Conservation (phyloP, 345 rosid genomes). For the Toxicodendron radicans region DNA sequence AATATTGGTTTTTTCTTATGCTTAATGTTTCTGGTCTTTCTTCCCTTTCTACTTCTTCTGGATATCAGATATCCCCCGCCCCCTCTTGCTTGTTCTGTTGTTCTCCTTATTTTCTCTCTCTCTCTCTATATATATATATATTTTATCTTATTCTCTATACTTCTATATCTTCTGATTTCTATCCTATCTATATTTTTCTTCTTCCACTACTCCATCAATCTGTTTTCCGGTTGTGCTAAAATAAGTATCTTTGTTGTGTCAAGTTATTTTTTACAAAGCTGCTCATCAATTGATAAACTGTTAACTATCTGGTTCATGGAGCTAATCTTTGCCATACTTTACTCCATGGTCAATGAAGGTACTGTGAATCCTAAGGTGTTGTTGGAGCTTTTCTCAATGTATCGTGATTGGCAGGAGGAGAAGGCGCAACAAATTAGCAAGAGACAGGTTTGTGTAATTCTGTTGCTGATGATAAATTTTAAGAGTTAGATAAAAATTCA, state of each 20-base stretch:
- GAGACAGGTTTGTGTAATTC: constrained; percentile 53
- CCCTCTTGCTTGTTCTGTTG: too few species aligned
- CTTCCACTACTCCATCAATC: background rate
- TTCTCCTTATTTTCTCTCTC: too few species aligned
- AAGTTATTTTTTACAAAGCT: background rate
- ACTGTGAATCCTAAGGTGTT: constrained; percentile 76
- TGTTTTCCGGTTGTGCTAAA: background rate
- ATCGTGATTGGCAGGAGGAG: constrained; percentile 76
- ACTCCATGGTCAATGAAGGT: constrained; percentile 37
- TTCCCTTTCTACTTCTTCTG: too few species aligned
- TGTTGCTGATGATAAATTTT: background rate
- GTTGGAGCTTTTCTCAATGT: constrained; percentile 78
- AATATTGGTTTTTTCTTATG: too few species aligned
- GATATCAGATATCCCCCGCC: too few species aligned
- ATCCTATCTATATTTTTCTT: too few species aligned
- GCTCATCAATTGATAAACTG: background rate
- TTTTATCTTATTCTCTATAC: too few species aligned
- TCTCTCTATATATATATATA: too few species aligned
- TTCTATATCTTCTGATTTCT: too few species aligned
- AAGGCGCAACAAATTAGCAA: constrained; percentile 62
- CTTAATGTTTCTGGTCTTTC: too few species aligned
- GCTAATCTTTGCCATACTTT: constrained; percentile 2
- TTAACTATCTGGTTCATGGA: background rate
- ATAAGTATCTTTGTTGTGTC: background rate
- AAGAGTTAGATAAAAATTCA: background rate